These are phyloP conservation scores for Schizochytrium sp. DNA, from an alignment of 108 stramenopile species.

Conservation along the genomic window DNA sequence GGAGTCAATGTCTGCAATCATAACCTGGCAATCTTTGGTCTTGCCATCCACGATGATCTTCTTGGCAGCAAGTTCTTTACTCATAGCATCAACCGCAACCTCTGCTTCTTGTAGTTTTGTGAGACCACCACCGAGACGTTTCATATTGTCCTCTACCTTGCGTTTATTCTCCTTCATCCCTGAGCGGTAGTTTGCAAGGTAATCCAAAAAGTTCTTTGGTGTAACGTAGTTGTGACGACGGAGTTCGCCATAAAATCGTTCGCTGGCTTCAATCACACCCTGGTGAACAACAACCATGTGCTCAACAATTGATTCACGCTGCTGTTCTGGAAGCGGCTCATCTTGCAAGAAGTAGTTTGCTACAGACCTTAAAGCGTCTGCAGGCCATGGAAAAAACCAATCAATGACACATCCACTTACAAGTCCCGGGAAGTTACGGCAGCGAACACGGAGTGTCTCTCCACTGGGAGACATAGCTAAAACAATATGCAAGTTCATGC, in stretches of 20 bases:
- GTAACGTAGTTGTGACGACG: conserved; percentile 82
- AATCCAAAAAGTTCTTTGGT: conserved; percentile 82
- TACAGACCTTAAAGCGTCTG: conserved; percentile 78
- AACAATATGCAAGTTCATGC: conserved; percentile 80
- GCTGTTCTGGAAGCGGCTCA: conserved; percentile 71
- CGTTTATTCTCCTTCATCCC: conserved; percentile 58
- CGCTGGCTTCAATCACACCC: conserved; percentile 63
- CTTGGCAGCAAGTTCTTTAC: conserved; percentile 65
- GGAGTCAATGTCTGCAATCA: conserved; percentile 75
- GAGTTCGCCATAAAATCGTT: conserved; percentile 74
- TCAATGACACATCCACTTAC: conserved; percentile 80
- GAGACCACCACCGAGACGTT: conserved; percentile 78
- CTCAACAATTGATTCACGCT: conserved; percentile 69
- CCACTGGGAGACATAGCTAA: conserved; percentile 81
- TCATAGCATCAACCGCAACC: conserved; percentile 77
- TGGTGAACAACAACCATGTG: conserved; percentile 80
- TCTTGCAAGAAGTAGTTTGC: conserved; percentile 78
- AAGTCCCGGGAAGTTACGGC: conserved; percentile 82
- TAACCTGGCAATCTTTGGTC: conserved; percentile 69
- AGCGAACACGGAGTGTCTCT: conserved; percentile 79
- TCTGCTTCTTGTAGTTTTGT: conserved; percentile 80
- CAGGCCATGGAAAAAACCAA: conserved; percentile 84
- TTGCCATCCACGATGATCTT: conserved; percentile 73
- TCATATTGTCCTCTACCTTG: conserved; percentile 69
- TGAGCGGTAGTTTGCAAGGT: conserved; percentile 75